Evolutionary conservation across 805 yeast genomes (phyloP).

Genomic region (Nakazawaea holstii): DNA sequence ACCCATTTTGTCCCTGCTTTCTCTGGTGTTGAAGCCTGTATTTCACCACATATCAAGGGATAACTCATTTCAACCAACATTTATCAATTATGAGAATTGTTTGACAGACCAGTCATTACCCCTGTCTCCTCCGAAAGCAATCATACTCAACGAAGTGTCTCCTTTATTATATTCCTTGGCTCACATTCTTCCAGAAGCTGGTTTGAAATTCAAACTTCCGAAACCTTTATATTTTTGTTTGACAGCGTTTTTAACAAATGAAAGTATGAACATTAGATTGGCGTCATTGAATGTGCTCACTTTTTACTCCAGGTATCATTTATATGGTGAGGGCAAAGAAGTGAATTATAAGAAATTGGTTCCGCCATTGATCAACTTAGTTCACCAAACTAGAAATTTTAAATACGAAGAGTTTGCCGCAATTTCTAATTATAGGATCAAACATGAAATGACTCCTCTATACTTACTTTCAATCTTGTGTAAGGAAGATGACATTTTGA

Average conservation of each 20-base stretch:
- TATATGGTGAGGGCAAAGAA: conserved; percentile 12
- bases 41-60: conserved; percentile 14
- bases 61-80: conserved; percentile 14
- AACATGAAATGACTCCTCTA: conserved; percentile 27
- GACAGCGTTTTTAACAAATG: conserved; percentile 19
- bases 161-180: conserved; percentile 22
- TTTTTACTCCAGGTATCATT: conserved; percentile 18
- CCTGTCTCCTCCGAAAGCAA: conserved; percentile 15
- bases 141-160: conserved; percentile 17
- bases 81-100: conserved; percentile 16
- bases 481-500: conserved; percentile 26
- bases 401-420: conserved; percentile 15
- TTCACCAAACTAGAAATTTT: conserved; percentile 16
- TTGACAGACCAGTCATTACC: conserved; percentile 14
- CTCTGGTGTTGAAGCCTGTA: conserved; percentile 17
- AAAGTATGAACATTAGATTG: conserved; percentile 18
- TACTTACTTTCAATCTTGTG: conserved; percentile 28
- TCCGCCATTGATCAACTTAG: conserved; percentile 19
- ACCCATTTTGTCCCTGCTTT: conserved; percentile 20
- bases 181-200: conserved; percentile 7
- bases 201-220: conserved; percentile 14
- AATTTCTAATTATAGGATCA: conserved; percentile 18
- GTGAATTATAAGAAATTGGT: conserved; percentile 18
- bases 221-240: conserved; percentile 22
- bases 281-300: conserved; percentile 24